Evolutionary conservation across 108 stramenopile species (phyloP).

Genomic region (Cyclostephanos invisitatus): DNA sequence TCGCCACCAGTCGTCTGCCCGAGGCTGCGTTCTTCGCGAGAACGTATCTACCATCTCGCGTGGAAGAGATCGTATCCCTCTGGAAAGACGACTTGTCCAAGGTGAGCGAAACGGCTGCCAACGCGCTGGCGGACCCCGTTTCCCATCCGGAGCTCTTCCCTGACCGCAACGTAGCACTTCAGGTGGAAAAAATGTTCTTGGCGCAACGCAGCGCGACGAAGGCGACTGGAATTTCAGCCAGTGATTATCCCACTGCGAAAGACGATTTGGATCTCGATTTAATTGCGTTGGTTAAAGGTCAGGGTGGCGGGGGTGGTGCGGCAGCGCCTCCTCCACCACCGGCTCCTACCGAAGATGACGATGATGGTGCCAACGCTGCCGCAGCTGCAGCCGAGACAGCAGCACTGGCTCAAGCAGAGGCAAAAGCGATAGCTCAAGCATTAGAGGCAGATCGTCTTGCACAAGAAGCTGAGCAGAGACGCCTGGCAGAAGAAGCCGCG

Average conservation of each 20-base stretch:
- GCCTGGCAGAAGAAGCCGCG: constrained; percentile 27
- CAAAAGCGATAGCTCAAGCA: constrained; percentile 40
- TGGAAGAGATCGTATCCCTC: constrained; percentile 86
- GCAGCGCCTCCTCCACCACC: constrained; percentile 34
- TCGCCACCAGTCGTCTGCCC: constrained; percentile 89
- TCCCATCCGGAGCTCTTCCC: constrained; percentile 90
- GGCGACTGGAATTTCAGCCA: constrained; percentile 70
- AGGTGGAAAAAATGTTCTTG: constrained; percentile 92
- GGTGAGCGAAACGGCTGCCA: constrained; percentile 87
- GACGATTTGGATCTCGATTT: constrained; percentile 89
- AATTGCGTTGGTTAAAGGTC: constrained; percentile 82
- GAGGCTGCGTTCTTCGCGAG: constrained; percentile 99
- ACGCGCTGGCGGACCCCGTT: constrained; percentile 86
- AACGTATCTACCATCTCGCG: constrained; percentile 93
- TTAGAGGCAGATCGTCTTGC: constrained; percentile 40
- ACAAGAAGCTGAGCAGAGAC: constrained; percentile 30
- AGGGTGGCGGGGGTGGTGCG: constrained; percentile 46
- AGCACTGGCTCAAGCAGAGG: constrained; percentile 40
- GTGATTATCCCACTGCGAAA: constrained; percentile 85
- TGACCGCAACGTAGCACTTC: constrained; percentile 87
- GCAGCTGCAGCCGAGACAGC: constrained; percentile 41
- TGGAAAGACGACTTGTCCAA: constrained; percentile 93
- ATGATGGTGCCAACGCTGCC: constrained; percentile 35
- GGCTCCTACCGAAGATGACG: constrained; percentile 32
- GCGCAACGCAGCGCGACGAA: constrained; percentile 72